Base-by-base conservation (phyloP, 2,329 filamentous ascomycete genomes). In the Didymella pinodella region DNA sequence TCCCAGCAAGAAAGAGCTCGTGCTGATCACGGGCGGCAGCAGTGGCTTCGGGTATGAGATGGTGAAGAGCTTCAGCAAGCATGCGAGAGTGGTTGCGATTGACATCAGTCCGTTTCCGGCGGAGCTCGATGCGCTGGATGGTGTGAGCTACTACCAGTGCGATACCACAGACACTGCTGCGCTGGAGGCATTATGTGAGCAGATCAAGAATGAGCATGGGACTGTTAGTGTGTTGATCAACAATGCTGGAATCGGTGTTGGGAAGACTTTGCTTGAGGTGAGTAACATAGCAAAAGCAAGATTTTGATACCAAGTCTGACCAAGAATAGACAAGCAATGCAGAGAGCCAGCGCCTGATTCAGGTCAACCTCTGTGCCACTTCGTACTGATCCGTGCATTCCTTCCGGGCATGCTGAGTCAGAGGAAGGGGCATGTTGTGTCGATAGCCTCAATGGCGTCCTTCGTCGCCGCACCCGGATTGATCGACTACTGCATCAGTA, bases 351-450 rank as follows among this genome's bases (percentile, higher is more conserved):
- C 71, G 62, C 11, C 54, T 75, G 4, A 66, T 75, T 54, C 63
- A 72, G 44, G 65, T 75, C 28, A 75, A 74, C 52, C 48, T 75
- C n/a, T 71, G 45, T 66, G 65, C 3, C 71, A 74, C 36, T 65
- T 72, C 31, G 61, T 65, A 0, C 60, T 74, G 2, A 71, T 75
- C 46, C 65, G 68, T 2, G 69, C 71, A 25, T 73, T 75, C 38
- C 58, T 75, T 12, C 72, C 72, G 0, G 68, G 45, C n/a, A 75
- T 75, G 72, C 57, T 74, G 11, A 55, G 54, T 6, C 62, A 64
- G 61, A 67, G 63, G 26, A 72, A 73, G 52, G 72, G 72, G 7
- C 72, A 75, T 48, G 66, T 75, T 16, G 66, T 75, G 1, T 65
- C 64, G 11, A 69, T 73, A 8, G 70, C 72, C 7, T 70, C 66